A percentile compares a stretch with the other conserved stretches of the same genome.
Conservation (phyloP, 495 filamentous ascomycete genomes). For the Terfezia claveryi region DNA sequence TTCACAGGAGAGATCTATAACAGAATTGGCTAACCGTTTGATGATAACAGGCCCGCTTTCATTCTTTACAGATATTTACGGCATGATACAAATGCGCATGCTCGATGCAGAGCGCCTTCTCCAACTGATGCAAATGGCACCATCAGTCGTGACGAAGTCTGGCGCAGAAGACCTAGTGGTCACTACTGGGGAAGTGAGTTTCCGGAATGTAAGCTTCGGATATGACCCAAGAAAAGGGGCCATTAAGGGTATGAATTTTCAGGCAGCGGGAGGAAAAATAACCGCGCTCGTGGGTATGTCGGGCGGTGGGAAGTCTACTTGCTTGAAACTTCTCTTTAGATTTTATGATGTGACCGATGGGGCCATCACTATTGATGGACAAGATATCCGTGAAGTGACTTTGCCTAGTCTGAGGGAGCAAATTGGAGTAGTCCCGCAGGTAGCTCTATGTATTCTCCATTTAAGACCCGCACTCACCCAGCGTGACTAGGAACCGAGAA, state of each 20-base stretch:
- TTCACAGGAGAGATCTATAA: no score
- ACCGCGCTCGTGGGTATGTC: slow-evolving; percentile 59
- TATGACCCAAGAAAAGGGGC: slow-evolving; percentile 48
- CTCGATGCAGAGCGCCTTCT: slow-evolving; percentile 52
- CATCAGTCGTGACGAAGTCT: slow-evolving; percentile 35
- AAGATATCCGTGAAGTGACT: slow-evolving; percentile 47
- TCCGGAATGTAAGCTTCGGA: slow-evolving; percentile 42
- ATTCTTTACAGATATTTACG: slow-evolving; percentile 40
- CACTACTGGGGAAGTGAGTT: slow-evolving; percentile 37
- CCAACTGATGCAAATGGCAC: slow-evolving; percentile 44
- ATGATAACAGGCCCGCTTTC: slow-evolving; percentile 30
- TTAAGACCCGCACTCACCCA: background rate
- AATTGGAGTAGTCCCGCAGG: slow-evolving; percentile 50
- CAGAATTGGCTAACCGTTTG: slow-evolving; percentile 4
- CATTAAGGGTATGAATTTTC: slow-evolving; percentile 42
- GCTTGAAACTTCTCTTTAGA: slow-evolving; percentile 46
- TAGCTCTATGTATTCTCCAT: slow-evolving; percentile 1
- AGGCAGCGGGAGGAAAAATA: slow-evolving; percentile 36
- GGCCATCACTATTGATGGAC: slow-evolving; percentile 47
- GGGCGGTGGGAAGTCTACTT: slow-evolving; percentile 56
- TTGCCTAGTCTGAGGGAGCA: slow-evolving; percentile 40
- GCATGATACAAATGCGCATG: slow-evolving; percentile 36
- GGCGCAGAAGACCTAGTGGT: slow-evolving; percentile 34
- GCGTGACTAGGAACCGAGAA: slow-evolving; percentile 29
- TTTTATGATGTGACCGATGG: slow-evolving; percentile 48